These are phyloP conservation scores for Ramaria sp. DNA, from an alignment of 768 basidiomycete genomes.

Conservation along the genomic window DNA sequence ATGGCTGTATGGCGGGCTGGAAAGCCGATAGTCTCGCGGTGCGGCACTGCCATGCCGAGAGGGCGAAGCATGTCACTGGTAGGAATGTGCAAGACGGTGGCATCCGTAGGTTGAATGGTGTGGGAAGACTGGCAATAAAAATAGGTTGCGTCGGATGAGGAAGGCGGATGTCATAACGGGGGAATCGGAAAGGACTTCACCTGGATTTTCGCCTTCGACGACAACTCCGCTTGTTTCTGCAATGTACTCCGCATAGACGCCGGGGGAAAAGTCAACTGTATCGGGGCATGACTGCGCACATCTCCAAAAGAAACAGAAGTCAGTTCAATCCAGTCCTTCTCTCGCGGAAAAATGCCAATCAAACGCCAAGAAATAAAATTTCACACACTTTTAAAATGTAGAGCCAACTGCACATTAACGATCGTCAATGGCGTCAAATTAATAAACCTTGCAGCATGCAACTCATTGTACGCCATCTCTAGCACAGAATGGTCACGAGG, in stretches of 20 bases:
- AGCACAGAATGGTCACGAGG: conserved; percentile 60
- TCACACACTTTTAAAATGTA: conserved; percentile 50
- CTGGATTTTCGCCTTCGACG: neutral
- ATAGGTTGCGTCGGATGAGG: neutral
- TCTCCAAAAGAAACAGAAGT: conserved; percentile 25
- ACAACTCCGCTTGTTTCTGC: neutral
- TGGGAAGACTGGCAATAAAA: neutral
- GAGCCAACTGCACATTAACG: conserved; percentile 41
- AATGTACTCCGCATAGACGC: conserved; percentile 17
- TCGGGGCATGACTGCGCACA: conserved; percentile 54
- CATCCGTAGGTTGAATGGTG: neutral
- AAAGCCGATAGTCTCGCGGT: conserved; percentile 1
- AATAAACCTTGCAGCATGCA: conserved; percentile 59
- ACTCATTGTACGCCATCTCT: conserved; percentile 53
- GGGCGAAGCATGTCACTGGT: neutral
- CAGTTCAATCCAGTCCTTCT: neutral
- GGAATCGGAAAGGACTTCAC: neutral
- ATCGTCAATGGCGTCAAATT: conserved; percentile 55
- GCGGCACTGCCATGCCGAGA: neutral
- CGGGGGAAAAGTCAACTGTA: conserved; percentile 49
- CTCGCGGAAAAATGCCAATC: neutral
- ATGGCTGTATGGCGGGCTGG: conserved; percentile 44
- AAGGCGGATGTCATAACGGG: neutral
- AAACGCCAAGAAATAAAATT: conserved; percentile 5
- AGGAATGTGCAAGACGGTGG: too few relatives aligned